Conservation (phyloP, 768 basidiomycete genomes). For the Tylopilus sp. region DNA sequence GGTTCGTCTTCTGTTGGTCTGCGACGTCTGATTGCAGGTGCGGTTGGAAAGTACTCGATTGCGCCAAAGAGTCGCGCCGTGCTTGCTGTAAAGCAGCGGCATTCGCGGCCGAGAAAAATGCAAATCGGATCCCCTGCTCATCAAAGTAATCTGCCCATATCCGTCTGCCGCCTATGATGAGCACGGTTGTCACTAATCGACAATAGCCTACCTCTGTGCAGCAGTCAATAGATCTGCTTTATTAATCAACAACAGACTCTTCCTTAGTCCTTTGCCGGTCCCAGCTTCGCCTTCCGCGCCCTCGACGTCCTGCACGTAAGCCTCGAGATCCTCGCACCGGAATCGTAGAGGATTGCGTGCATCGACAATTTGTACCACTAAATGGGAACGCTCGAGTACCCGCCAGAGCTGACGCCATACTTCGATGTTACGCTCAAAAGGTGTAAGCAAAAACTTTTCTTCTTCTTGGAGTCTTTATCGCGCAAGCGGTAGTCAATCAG, state of each 20-base stretch:
- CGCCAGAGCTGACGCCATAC: conserved; percentile 99
- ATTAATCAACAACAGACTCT: conserved; percentile 84
- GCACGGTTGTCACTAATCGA: not conserved
- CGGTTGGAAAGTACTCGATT: conserved; percentile 3
- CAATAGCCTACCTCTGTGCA: conserved; percentile 68
- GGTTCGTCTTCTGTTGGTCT: not conserved
- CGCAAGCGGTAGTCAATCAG: not conserved
- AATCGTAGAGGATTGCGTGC: conserved; percentile 92
- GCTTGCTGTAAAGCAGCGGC: conserved; percentile 82
- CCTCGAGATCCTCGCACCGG: conserved; percentile 87
- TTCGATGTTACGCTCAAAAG: conserved; percentile 96
- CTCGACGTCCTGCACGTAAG: conserved; percentile 82
- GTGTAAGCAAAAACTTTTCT: conserved; percentile 86
- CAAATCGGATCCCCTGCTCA: conserved; percentile 66
- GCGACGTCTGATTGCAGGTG: conserved; percentile 1
- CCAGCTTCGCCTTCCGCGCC: conserved; percentile 78
- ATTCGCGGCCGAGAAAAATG: conserved; percentile 92
- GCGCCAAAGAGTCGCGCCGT: conserved; percentile 45
- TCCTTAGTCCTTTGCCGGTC: conserved; percentile 68
- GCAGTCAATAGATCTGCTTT: conserved; percentile 90
- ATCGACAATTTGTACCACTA: conserved; percentile 95
- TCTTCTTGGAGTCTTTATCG: conserved; percentile 73
- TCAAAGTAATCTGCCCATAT: conserved; percentile 95
- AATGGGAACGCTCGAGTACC: conserved; percentile 90
- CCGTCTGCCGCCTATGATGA: conserved; percentile 48